These are phyloP conservation scores for Crithidia fasciculata DNA, from an alignment of 208 protist genomes.

Conservation along the genomic window DNA sequence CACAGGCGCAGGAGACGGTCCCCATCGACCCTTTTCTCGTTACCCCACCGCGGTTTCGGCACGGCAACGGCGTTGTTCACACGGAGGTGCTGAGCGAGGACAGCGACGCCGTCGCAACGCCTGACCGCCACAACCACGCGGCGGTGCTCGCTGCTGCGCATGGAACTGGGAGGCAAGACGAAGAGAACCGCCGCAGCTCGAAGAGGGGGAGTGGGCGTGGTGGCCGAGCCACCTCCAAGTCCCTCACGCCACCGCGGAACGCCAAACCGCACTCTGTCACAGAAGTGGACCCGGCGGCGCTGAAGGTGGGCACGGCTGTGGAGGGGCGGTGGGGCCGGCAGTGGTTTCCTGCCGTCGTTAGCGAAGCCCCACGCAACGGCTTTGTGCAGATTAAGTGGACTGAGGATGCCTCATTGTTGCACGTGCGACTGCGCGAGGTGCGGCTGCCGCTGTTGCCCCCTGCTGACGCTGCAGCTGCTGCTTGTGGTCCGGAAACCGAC, in stretches of 20 bases:
- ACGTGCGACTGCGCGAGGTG: constrained; percentile 60
- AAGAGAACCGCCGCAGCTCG: not conserved
- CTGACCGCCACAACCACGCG: too few relatives aligned
- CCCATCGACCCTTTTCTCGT: constrained; percentile 36
- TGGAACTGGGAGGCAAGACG: not conserved
- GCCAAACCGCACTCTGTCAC: not conserved
- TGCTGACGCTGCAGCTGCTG: not conserved
- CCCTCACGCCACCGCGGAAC: not conserved
- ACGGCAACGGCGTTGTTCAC: not conserved
- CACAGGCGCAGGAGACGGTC: constrained; percentile 13
- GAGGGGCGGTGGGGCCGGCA: constrained; percentile 57
- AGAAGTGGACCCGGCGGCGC: constrained; percentile 5
- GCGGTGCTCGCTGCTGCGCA: too few relatives aligned
- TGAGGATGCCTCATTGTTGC: constrained; percentile 59
- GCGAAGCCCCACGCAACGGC: constrained; percentile 47
- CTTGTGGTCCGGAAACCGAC: not conserved
- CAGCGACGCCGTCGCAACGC: not conserved
- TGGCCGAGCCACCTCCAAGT: not conserved
- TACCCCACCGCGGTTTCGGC: constrained; percentile 23
- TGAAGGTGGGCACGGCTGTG: constrained; percentile 52
- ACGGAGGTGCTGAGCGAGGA: not conserved
- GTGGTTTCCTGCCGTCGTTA: constrained; percentile 62
- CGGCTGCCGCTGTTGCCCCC: constrained; percentile 21
- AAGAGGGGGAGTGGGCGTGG: not conserved
- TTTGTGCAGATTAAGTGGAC: constrained; percentile 75